Percentiles rank a stretch among this genome's conserved stretches.
These are phyloP conservation scores for Sporothrix sp. DNA, from an alignment of 2,329 filamentous ascomycete species.

Conservation along the genomic window DNA sequence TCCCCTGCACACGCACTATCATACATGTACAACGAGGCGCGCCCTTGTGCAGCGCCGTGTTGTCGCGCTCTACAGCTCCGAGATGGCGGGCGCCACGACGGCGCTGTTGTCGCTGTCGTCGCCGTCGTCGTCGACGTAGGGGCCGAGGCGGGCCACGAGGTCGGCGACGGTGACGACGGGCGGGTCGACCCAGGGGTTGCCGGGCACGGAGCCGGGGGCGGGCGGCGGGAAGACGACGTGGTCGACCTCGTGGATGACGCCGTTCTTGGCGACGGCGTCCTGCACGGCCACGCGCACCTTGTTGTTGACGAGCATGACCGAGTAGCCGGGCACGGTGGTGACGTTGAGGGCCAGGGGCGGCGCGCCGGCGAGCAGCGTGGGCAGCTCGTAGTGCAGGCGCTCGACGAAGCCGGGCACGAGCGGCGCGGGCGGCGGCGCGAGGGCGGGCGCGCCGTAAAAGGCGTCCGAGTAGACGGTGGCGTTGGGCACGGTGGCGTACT, in stretches of 20 bases:
- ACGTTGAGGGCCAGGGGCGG: constrained; percentile 19
- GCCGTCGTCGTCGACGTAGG: constrained; percentile 13
- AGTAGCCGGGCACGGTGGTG: constrained; percentile 20
- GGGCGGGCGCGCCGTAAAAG: constrained; percentile 46
- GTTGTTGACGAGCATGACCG: constrained; percentile 45
- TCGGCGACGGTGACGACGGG: constrained; percentile 10
- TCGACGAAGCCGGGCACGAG: constrained; percentile 23
- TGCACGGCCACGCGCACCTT: constrained; percentile 54
- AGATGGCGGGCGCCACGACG: neutral
- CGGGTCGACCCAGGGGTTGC: constrained; percentile 2
- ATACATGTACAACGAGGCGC: no score
- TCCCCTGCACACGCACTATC: neutral
- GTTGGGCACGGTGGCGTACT: constrained; percentile 68
- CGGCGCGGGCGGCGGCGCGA: constrained; percentile 22
- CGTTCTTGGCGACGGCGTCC: constrained; percentile 66
- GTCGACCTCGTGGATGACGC: constrained; percentile 69
- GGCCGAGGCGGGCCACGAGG: constrained; percentile 11
- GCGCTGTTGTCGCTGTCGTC: neutral
- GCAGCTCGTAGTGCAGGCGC: constrained; percentile 22
- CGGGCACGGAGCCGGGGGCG: constrained; percentile 26
- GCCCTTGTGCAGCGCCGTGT: neutral
- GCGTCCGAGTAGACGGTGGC: constrained; percentile 76
- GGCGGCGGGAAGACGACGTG: constrained; percentile 69
- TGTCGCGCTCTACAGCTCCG: neutral
- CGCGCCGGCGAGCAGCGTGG: constrained; percentile 31